Conservation (phyloP, 139 green algal species). For the Coccomyxa sp. region DNA sequence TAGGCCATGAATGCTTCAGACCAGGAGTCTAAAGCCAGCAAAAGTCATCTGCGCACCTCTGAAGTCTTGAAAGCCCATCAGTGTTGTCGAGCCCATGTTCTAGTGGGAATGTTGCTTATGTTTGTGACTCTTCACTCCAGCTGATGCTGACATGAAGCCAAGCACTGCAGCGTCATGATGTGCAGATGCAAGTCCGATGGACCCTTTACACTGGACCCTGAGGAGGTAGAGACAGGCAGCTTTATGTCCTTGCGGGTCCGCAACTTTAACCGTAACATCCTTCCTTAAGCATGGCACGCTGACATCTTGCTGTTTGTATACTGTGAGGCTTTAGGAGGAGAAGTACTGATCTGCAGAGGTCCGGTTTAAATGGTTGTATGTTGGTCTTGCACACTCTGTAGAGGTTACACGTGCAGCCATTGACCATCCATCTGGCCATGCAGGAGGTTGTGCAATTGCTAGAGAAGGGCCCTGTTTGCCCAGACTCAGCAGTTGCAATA, state of each 20-base stretch:
- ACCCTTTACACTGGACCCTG: constrained; percentile 8
- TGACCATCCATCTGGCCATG: neutral
- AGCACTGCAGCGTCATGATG: too few relatives aligned
- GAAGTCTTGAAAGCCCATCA: too few relatives aligned
- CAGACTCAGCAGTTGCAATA: too few relatives aligned
- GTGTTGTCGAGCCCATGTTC: too few relatives aligned
- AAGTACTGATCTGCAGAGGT: neutral
- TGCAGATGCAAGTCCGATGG: constrained; percentile 16
- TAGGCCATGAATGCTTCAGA: too few relatives aligned
- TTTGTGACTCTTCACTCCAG: too few relatives aligned
- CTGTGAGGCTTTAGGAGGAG: neutral
- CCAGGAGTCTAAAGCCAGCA: too few relatives aligned
- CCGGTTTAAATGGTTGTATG: neutral
- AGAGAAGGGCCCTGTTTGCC: neutral
- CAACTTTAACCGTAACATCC: neutral
- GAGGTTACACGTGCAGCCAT: neutral
- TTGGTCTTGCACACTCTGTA: neutral
- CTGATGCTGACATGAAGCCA: too few relatives aligned
- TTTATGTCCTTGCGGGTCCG: constrained; percentile 11
- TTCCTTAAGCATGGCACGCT: neutral
- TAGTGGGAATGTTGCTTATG: too few relatives aligned
- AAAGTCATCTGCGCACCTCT: too few relatives aligned
- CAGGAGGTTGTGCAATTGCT: constrained; percentile 14
- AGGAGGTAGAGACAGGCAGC: constrained; percentile 16
- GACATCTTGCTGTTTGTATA: neutral